phyloP scores from a whole-genome alignment of 305 asterid genomes.

The Salvia sclarea region DNA sequence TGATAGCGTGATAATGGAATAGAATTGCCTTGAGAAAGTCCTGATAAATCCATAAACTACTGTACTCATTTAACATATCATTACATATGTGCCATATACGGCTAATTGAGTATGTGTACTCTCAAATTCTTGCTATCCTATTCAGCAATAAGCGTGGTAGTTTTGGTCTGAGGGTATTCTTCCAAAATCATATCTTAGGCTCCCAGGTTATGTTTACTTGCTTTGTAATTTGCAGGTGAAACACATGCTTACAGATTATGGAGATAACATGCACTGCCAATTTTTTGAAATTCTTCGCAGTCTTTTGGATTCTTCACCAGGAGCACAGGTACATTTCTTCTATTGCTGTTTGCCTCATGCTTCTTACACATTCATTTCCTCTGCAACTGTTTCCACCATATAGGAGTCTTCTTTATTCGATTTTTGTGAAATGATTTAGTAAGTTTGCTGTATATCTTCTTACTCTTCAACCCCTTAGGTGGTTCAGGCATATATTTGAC shows the following conservation, averaged over 20 bases:
- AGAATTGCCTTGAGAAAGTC: not conserved
- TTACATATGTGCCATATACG: not conserved
- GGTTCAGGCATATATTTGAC: slow-evolving; percentile 27
- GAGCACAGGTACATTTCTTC: slow-evolving; percentile 59
- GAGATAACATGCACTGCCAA: slow-evolving; percentile 96
- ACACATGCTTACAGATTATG: slow-evolving; percentile 88
- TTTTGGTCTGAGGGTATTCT: not conserved
- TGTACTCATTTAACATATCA: too few species aligned
- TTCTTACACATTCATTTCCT: slow-evolving; percentile 15
- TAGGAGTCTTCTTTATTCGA: not conserved
- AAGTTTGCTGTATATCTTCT: not conserved
- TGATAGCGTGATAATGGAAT: not conserved
- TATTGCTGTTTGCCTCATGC: slow-evolving; percentile 5
- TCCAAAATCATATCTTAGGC: not conserved
- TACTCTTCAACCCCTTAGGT: not conserved
- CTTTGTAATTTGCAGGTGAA: slow-evolving; percentile 63
- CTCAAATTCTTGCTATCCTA: slow-evolving; percentile 12
- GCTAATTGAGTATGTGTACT: not conserved
- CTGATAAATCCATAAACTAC: slow-evolving; percentile 4
- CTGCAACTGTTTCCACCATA: slow-evolving; percentile 10
- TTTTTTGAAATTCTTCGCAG: slow-evolving; percentile 95
- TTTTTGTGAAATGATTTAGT: slow-evolving; percentile 15
- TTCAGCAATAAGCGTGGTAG: not conserved
- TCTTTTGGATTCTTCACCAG: slow-evolving; percentile 86
- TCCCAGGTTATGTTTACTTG: not conserved